Base-by-base conservation (phyloP, 371 early-diverging fungal genomes). In the Batkoa obscura region DNA sequence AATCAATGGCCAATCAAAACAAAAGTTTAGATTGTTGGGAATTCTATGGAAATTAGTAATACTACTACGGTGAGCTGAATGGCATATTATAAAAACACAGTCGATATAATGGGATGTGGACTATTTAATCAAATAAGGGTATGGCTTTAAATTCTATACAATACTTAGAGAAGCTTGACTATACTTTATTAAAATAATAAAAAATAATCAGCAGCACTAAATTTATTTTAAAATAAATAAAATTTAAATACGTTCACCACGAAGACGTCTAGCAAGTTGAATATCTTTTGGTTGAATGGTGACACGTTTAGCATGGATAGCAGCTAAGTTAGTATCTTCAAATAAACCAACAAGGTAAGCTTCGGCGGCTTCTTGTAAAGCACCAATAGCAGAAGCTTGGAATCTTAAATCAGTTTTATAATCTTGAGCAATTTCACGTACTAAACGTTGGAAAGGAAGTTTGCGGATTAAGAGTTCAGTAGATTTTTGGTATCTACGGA, bases 251-350 rank as follows among this genome's bases (percentile, higher is more conserved):
- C 87, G 81, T 73, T 90, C 89, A 62, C 89, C 91, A 69, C 91
- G 86, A 64, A 97, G 85, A 72, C 93, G 86, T 63, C 86, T 80
- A 64, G 96, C 98, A 63, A 99, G 78, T 72, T 94, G 90, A 64
- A 99, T 89, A 76, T 99, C 99, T 80, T 93, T 94, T 68, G 93
- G 92, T 79, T 94, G 92, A 73, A 99, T 96, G 72, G 99, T 99
- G 66, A 99, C 98, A 72, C 99, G 86, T 82, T 95, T 95, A 69
- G 96, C 98, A 78, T 99, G 99, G 75, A 94, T 94, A 66, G 98
- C 98, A 62, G 94, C 94, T 71, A 92, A 78, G 81, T 96, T 91
- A 66, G 96, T 96, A 77, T 97, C 92, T 70, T 96, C 96, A 69
- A 96, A 96, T 55, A 97, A 75, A 42, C 77, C 72, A 60, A 91